A percentile compares a stretch with the other conserved stretches of the same genome.
Conservation (phyloP, 75 land plant species). For the Chamaecyparis obtusa region DNA sequence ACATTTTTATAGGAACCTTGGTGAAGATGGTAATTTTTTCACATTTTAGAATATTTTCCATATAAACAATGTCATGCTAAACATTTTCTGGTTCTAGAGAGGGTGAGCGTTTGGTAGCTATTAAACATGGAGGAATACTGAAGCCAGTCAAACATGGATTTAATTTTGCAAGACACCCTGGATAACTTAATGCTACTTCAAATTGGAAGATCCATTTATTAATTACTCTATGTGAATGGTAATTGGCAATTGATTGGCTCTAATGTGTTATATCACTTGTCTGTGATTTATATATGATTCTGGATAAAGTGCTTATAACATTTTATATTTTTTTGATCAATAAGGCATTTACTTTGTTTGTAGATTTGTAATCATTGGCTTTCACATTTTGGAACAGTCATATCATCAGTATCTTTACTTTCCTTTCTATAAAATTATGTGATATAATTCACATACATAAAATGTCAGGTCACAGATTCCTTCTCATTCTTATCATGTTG, state of each 20-base stretch:
- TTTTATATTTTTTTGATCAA: background rate
- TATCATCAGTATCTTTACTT: background rate
- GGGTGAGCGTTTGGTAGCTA: too few species aligned
- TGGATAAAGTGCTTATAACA: background rate
- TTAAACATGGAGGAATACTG: too few species aligned
- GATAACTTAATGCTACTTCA: background rate
- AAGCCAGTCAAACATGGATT: too few species aligned
- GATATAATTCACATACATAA: background rate
- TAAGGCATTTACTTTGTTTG: background rate
- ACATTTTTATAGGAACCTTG: too few species aligned
- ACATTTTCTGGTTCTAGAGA: too few species aligned
- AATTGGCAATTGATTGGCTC: background rate
- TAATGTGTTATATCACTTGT: background rate
- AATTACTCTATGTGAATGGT: background rate
- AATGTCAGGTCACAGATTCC: background rate
- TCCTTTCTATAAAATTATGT: background rate
- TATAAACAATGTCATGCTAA: too few species aligned
- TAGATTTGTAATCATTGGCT: background rate
- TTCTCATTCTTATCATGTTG: background rate
- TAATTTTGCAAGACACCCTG: background rate
- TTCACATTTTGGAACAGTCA: background rate
- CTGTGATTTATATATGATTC: background rate
- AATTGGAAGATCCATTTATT: background rate
- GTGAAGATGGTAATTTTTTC: too few species aligned
- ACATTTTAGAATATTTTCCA: too few species aligned